Conservation (phyloP, 495 filamentous ascomycete species). For the Penicillium goetzii region DNA sequence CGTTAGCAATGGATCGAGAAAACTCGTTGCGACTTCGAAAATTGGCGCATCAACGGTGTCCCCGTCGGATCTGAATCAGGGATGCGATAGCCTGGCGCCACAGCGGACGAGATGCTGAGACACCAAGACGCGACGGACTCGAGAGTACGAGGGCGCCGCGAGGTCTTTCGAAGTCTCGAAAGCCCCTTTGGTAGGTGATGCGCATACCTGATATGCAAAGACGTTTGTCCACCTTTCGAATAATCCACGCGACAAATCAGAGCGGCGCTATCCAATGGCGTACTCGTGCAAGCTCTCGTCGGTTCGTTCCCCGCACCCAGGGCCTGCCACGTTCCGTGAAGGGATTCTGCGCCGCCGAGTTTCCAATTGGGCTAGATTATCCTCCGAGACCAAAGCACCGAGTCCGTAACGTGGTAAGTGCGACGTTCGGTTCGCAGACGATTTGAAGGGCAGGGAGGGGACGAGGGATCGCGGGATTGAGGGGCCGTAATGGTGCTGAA, state of each 20-base stretch:
- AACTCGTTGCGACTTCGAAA: background rate
- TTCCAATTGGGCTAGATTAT: constrained; percentile 36
- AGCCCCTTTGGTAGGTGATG: constrained; percentile 4
- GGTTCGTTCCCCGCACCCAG: constrained; percentile 31
- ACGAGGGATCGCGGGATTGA: constrained; percentile 2
- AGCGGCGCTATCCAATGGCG: constrained; percentile 13
- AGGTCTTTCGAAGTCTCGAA: background rate
- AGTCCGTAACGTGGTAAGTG: constrained; percentile 17
- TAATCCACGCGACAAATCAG: constrained; percentile 16
- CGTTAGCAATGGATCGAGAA: constrained; percentile 15
- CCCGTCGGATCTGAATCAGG: constrained; percentile 35
- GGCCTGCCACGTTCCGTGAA: constrained; percentile 30
- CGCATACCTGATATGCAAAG: constrained; percentile 10
- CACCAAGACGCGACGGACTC: constrained; percentile 18
- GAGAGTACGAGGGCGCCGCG: background rate
- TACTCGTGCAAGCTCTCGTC: constrained; percentile 24
- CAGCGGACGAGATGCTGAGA: constrained; percentile 18
- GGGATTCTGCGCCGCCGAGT: constrained; percentile 25
- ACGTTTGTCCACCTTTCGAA: constrained; percentile 12
- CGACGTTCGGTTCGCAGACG: constrained; percentile 7
- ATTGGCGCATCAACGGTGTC: constrained; percentile 6
- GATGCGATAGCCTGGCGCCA: constrained; percentile 28
- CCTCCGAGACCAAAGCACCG: constrained; percentile 29
- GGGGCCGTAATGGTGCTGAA: background rate
- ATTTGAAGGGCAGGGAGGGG: constrained; percentile 10